Evolutionary conservation across 2,329 filamentous ascomycete genomes (phyloP), one percentile per base, ranked within the genome.

Genomic region (Xylaria digitata): DNA sequence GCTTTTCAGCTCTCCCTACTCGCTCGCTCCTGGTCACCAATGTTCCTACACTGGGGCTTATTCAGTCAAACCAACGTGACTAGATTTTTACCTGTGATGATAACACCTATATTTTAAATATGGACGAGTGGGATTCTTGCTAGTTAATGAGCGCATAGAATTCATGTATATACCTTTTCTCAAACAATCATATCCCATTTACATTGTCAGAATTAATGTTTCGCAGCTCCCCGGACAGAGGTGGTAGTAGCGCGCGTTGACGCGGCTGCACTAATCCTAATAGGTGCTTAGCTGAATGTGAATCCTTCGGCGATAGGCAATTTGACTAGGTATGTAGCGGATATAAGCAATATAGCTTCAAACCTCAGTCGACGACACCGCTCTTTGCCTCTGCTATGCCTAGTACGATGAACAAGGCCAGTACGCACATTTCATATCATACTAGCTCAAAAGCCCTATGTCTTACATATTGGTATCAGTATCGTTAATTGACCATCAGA

Each of bases 1-100:
- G 9, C 17, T 46, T 46, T 56, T 61, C 57, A 52, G 45, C 57
- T 57, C 43, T 42, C 2, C 37, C 13, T 2, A 13, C 37, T 40
- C 21, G 19, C 23, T 45, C 26, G 26, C 8, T 40, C 43, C n/a
- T 45, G 21, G 2, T 19, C 17, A 4, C 23, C n/a, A 49, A 49
- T 40, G 9, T 40, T 40, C 5, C 37, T 40, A 40, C 37, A 40
- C 37, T 15, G 1, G 7, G 26, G n/a, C 13, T 9, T 5, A 17
- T 54, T n/a, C 13, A 23, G 9, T 61, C 26, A 46, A 19, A 42
- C 30, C 3, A 30, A 34, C n/a, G 37, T n/a, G 32, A 42, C 34
- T 42, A 40, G 9, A 54, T 42, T 40, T 26, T 40, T 40, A 42
- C 19, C 19, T 23, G 2, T 23, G 9, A 4, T 42, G 53, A 55